These are phyloP conservation scores for Pelargonium cotyledonis DNA, from an alignment of 441 rosid genomes.

Conservation along the genomic window DNA sequence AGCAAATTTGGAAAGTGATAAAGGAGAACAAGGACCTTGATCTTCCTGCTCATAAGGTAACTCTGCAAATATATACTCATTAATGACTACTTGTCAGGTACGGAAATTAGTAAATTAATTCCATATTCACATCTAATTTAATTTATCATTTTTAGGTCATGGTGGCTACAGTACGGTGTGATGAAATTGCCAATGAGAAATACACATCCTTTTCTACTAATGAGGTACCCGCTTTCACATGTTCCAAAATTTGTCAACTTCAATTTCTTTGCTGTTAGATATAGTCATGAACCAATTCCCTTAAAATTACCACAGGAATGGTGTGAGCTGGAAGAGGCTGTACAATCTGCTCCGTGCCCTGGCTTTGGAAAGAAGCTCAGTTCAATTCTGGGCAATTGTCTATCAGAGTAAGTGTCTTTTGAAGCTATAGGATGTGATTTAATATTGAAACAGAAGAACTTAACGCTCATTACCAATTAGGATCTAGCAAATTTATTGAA, in stretches of 20 bases:
- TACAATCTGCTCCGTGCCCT: conserved; percentile 52
- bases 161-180: conserved; percentile 99
- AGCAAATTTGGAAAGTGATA: conserved; percentile 91
- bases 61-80: conserved; percentile 12
- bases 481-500: not conserved
- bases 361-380: conserved; percentile 89
- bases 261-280: conserved; percentile 1
- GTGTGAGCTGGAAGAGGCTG: conserved; percentile 71
- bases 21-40: conserved; percentile 98
- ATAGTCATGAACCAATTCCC: conserved; percentile 1
- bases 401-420: conserved; percentile 57
- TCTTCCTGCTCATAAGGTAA: conserved; percentile 99
- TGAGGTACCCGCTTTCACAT: conserved; percentile 42
- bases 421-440: not conserved
- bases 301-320: conserved; percentile 48
- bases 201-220: conserved; percentile 50
- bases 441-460: not conserved
- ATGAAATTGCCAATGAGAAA: conserved; percentile 92
- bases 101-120: not conserved
- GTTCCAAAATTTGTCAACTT: not conserved
- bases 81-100: conserved; percentile 1
- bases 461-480: not conserved
- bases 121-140: conserved; percentile 3
- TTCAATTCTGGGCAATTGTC: conserved; percentile 46
- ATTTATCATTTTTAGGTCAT: conserved; percentile 57